These are phyloP conservation scores for Spraguea lophii DNA, from an alignment of 371 early-diverging fungal genomes.

Conservation along the genomic window DNA sequence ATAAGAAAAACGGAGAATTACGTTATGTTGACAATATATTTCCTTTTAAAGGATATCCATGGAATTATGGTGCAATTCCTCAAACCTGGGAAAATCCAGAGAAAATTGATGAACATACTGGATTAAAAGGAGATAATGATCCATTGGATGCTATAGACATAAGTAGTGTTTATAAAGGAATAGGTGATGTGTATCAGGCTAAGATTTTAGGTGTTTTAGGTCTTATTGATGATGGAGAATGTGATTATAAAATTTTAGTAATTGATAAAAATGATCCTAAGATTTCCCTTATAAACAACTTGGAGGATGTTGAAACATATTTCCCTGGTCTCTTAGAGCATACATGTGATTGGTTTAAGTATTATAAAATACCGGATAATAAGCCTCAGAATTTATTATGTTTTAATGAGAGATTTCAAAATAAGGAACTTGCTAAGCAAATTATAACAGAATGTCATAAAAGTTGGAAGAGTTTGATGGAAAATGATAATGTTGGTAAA, in stretches of 20 bases:
- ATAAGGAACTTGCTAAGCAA: slow-evolving; percentile 61
- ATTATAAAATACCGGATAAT: slow-evolving; percentile 96
- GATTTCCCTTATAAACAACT: slow-evolving; percentile 70
- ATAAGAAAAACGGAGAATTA: slow-evolving; percentile 87
- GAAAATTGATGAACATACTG: slow-evolving; percentile 59
- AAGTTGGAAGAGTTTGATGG: slow-evolving; percentile 69
- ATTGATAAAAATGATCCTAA: slow-evolving; percentile 79
- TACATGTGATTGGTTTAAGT: slow-evolving; percentile 87
- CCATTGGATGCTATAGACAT: slow-evolving; percentile 93
- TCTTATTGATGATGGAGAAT: slow-evolving; percentile 75
- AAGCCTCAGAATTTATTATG: slow-evolving; percentile 93
- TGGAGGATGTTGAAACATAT: slow-evolving; percentile 78
- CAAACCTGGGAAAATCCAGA: slow-evolving; percentile 94
- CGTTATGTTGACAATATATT: slow-evolving; percentile 92
- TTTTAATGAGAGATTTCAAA: slow-evolving; percentile 66
- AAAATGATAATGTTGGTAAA: neutral
- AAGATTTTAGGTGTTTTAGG: slow-evolving; percentile 89
- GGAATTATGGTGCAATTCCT: slow-evolving; percentile 98
- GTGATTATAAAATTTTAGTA: slow-evolving; percentile 93
- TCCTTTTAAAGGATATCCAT: slow-evolving; percentile 98
- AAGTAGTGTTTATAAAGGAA: slow-evolving; percentile 61
- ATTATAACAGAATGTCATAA: slow-evolving; percentile 73
- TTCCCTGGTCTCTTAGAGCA: slow-evolving; percentile 76
- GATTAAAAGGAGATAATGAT: slow-evolving; percentile 78
- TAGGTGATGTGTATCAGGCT: slow-evolving; percentile 87